A percentile compares a stretch with the other conserved stretches of the same genome.
Conservation (phyloP, 192 early-diverging fungal species). For the Lunasporangiospora selenospora region DNA sequence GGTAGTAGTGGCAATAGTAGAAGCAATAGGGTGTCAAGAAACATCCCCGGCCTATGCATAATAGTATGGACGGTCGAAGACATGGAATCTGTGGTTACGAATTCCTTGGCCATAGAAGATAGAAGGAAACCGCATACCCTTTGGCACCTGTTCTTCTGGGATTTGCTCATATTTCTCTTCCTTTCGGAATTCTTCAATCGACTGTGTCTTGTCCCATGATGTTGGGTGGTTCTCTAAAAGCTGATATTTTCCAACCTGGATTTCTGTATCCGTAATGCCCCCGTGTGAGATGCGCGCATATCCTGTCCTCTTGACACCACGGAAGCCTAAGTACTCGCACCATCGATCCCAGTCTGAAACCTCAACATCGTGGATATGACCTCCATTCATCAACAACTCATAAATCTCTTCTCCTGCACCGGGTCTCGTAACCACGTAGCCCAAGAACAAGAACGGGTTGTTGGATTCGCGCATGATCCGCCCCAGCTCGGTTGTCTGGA, state of each 20-base stretch:
- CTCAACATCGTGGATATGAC: constrained; percentile 75
- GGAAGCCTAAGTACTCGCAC: constrained; percentile 80
- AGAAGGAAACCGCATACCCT: constrained; percentile 62
- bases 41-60: too few relatives aligned
- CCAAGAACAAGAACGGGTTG: constrained; percentile 76
- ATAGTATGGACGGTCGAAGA: constrained; percentile 75
- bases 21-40: too few relatives aligned
- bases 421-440: constrained; percentile 79
- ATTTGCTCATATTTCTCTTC: constrained; percentile 60
- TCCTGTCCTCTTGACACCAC: constrained; percentile 68
- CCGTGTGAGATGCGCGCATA: constrained; percentile 79
- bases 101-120: constrained; percentile 69
- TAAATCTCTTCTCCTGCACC: constrained; percentile 57
- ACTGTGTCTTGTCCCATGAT: constrained; percentile 4
- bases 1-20: too few relatives aligned
- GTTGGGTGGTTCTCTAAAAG: constrained; percentile 60
- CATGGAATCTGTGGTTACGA: constrained; percentile 74
- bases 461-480: constrained; percentile 70
- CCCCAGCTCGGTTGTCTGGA: constrained; percentile 77
- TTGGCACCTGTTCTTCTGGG: constrained; percentile 52
- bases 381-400: constrained; percentile 63
- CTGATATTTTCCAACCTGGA: constrained; percentile 74
- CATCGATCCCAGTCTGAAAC: constrained; percentile 73
- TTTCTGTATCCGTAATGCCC: constrained; percentile 82
- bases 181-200: constrained; percentile 17